phyloP scores from a whole-genome alignment of 306 rosid species.

The Nissolia schottii region DNA sequence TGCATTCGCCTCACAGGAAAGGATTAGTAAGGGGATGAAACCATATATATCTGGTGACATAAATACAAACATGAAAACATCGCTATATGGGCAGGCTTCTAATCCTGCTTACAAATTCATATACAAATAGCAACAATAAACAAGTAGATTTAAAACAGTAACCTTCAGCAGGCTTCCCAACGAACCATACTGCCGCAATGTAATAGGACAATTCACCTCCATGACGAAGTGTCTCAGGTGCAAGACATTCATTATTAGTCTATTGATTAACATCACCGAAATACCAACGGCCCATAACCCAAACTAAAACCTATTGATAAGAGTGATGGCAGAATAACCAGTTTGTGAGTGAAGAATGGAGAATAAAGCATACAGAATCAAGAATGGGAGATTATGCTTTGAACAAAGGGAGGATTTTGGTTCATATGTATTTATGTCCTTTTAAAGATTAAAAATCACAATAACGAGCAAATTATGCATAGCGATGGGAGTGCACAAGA shows the following conservation, averaged over 20 bases:
- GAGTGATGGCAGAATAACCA: background rate
- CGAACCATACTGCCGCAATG: background rate
- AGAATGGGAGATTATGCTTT: too few relatives aligned
- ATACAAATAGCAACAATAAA: slow-evolving; percentile 11
- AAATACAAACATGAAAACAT: background rate
- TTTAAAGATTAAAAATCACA: background rate
- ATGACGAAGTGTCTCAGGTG: background rate
- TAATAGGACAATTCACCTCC: background rate
- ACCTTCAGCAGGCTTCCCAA: background rate
- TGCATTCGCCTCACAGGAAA: background rate
- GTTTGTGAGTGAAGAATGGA: background rate
- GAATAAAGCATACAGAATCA: background rate
- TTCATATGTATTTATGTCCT: background rate
- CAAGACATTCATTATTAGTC: background rate
- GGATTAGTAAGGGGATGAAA: background rate
- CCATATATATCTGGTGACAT: background rate
- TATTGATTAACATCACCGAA: background rate
- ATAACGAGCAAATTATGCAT: background rate
- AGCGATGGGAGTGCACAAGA: background rate
- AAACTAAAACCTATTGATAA: background rate
- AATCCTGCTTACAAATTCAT: background rate
- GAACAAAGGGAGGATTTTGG: background rate
- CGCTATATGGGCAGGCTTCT: slow-evolving; percentile 3
- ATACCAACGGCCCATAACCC: background rate
- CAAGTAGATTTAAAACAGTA: background rate